Base-by-base conservation (phyloP, 2,329 filamentous ascomycete genomes). In the Aspergillus bombycis region DNA sequence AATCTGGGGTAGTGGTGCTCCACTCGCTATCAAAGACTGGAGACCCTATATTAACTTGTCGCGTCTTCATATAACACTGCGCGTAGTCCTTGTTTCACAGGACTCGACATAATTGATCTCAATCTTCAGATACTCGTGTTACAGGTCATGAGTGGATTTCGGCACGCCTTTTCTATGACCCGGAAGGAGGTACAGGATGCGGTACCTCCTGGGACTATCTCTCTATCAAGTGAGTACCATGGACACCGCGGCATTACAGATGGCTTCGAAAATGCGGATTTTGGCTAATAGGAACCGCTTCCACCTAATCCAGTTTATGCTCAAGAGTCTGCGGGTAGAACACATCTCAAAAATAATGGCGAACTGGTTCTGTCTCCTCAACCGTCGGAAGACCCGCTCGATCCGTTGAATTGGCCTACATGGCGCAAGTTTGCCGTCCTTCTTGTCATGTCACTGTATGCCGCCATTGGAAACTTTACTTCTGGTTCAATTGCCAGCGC, bases 131-230 rank as follows among this genome's bases (percentile, higher is more conserved):
- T 12, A 12, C 16, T 12, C 12, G 1, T 21, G 16, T 10, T 9
- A 23, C 8, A 11, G n/a, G 55, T 23, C 11, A 64, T 64, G 62
- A 61, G 59, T 12, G 62, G 55, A 19, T 64, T 64, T 30, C 32
- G 43, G 12, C 55, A 61, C n/a, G 62, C 62, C 6, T 64, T 64
- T 52, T 64, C 62, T n/a, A 50, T 64, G 21, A 61, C 58, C 9
- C 21, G 41, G 28, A 55, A 62, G 54, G 53, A 61, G 36, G 59
- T 64, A 8, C 62, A 11, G 26, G 55, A 61, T 41, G 59, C 62
- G 0, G 30, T 58, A 19, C 62, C 62, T 10, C 62, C 62, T 4
- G 62, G 62, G 7, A 64, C 62, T 12, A 36, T 64, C 11, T 59
- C 34, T 3, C 46, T 64, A 28, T 61, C 62, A 3, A 55, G 62